phyloP scores from a whole-genome alignment of 441 rosid genomes.

The Euphorbia schlechtendalii region DNA sequence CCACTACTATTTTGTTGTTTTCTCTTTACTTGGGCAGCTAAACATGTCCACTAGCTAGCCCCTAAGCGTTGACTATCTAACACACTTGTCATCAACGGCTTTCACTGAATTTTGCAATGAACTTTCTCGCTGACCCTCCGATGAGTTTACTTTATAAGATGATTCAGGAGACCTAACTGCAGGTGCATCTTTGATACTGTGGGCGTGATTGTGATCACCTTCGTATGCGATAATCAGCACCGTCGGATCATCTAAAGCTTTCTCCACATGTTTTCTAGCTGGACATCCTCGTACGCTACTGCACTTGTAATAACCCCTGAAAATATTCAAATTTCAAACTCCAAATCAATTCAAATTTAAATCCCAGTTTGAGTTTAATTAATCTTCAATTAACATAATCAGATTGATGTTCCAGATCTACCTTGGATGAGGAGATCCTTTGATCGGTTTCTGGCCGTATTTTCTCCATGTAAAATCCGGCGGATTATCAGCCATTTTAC shows the following conservation, averaged over 20 bases:
- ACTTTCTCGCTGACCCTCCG: conserved; percentile 12
- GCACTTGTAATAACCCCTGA: conserved; percentile 97
- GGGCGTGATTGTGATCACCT: conserved; percentile 79
- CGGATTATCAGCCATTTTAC: conserved; percentile 75
- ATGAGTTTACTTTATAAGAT: conserved; percentile 32
- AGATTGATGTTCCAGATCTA: no score
- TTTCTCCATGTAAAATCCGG: no score
- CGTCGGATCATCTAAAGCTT: conserved; percentile 71
- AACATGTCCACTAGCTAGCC: conserved; percentile 18
- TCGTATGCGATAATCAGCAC: conserved; percentile 80
- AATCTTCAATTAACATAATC: no score
- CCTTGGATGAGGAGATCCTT: no score
- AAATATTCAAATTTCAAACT: no score
- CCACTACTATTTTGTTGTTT: conserved; percentile 5
- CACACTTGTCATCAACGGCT: conserved; percentile 5
- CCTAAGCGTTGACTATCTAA: conserved; percentile 38
- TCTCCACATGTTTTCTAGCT: conserved; percentile 88
- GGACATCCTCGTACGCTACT: conserved; percentile 92
- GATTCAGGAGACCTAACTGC: conserved; percentile 49
- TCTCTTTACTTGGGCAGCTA: conserved; percentile 12
- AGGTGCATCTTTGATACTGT: conserved; percentile 29
- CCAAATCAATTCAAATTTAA: no score
- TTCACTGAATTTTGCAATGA: conserved; percentile 1
- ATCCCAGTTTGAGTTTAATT: no score
- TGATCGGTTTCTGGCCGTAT: no score